Evolutionary conservation across 2,329 filamentous ascomycete genomes (phyloP), one percentile per base, ranked within the genome.

Genomic region (Huntiella savannae): DNA sequence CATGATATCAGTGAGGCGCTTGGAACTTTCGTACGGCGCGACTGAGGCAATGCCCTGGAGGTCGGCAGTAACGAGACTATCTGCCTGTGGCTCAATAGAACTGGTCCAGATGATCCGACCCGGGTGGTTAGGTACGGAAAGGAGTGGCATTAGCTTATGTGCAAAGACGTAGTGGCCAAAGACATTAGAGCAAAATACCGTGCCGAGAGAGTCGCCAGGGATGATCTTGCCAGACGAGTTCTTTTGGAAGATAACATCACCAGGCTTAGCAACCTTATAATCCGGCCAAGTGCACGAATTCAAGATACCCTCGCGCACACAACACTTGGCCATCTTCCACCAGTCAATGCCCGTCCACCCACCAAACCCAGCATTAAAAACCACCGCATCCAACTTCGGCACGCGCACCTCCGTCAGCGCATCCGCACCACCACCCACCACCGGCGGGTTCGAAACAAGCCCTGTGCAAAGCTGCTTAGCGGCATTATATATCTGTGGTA

Each of bases 91-190:
- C 56, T 94, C 87, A 42, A 95, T 64, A 55, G 82, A 92, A 51
- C 80, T 82, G 7, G 86, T 76, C 87, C 88, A 96, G 52, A 96
- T 72, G 45, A 98, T 71, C 43, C 85, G 75, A 6, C 77, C 82
- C 0, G 66, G 64, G 1, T 62, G 48, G 12, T 61, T 56, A 12
- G 56, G 57, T 43, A 74, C 65, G 55, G 66, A 63, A 54, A 98
- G 70, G 8, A 95, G 66, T 0, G 84, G 80, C 53, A 81, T 70
- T 8, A 96, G 70, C 56, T 79, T 76, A 59, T 94, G 87, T 12
- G 75, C 75, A 17, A 98, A 75, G 56, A 95, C 64, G 59, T 98
- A 96, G 63, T 98, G 91, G 0, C 91, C 91, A 58, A 98, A 96
- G 28, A 94, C 72, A 57, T 96, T 96, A 43, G 88, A 80, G 58